Conservation (phyloP, 2,329 filamentous ascomycete genomes). For the Sclerotinia spermophila region DNA sequence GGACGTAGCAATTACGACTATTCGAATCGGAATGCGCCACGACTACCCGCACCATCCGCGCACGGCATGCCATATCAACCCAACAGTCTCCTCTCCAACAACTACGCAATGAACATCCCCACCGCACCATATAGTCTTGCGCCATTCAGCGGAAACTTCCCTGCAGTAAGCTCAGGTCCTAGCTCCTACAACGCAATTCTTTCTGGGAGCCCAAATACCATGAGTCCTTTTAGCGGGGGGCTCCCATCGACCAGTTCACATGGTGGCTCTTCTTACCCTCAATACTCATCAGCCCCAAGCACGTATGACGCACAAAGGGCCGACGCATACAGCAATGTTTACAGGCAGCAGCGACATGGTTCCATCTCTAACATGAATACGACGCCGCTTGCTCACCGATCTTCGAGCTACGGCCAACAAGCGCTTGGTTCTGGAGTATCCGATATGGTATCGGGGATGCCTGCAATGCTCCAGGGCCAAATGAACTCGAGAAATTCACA, state of each 20-base stretch:
- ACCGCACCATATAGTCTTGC: slow-evolving; percentile 22
- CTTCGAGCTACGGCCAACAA: slow-evolving; percentile 27
- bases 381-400: slow-evolving; percentile 23
- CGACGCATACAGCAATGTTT: slow-evolving; percentile 28
- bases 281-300: slow-evolving; percentile 27
- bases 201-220: neutral
- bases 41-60: slow-evolving; percentile 32
- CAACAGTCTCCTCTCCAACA: slow-evolving; percentile 23
- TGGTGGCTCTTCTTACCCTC: slow-evolving; percentile 24
- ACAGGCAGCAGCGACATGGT: slow-evolving; percentile 30
- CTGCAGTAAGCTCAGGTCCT: neutral
- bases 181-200: slow-evolving; percentile 13
- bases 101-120: slow-evolving; percentile 26
- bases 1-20: slow-evolving; percentile 23
- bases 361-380: slow-evolving; percentile 29
- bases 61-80: slow-evolving; percentile 25
- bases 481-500: neutral
- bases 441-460: slow-evolving; percentile 1
- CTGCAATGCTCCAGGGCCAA: slow-evolving; percentile 5
- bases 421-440: slow-evolving; percentile 3
- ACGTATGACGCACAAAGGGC: slow-evolving; percentile 30
- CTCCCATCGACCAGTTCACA: neutral
- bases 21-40: slow-evolving; percentile 29
- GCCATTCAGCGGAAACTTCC: slow-evolving; percentile 16
- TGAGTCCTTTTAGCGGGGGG: slow-evolving; percentile 19